These are phyloP conservation scores for Phytophthora foliorum DNA, from an alignment of 352 stramenopile genomes.

Conservation along the genomic window DNA sequence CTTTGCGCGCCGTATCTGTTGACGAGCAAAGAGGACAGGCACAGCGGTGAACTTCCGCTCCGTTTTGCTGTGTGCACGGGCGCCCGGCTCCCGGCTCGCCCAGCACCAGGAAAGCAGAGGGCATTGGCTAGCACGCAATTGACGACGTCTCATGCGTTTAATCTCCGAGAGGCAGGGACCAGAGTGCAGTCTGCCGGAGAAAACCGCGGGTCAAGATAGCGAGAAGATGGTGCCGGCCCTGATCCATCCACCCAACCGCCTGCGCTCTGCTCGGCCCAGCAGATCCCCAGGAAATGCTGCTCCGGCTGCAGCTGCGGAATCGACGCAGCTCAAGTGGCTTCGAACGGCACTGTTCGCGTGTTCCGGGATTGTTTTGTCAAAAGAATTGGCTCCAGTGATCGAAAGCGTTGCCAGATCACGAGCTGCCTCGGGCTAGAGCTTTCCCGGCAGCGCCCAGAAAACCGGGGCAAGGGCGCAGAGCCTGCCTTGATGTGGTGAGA, in stretches of 20 bases:
- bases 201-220: conserved; percentile 23
- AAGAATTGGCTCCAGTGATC: conserved; percentile 32
- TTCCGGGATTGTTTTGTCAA: conserved; percentile 37
- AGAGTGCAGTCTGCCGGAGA: conserved; percentile 28
- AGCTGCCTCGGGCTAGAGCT: conserved; percentile 9
- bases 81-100: conserved; percentile 6
- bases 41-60: conserved; percentile 20
- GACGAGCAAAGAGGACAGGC: conserved; percentile 9
- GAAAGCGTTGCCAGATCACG: conserved; percentile 31
- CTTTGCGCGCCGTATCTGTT: conserved; percentile 19
- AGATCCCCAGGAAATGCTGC: conserved; percentile 18
- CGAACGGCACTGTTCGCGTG: conserved; percentile 24
- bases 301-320: conserved; percentile 37
- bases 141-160: conserved; percentile 24
- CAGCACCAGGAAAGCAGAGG: conserved; percentile 26
- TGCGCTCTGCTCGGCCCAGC: conserved; percentile 20
- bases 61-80: conserved; percentile 11
- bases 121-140: conserved; percentile 28
- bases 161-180: conserved; percentile 23
- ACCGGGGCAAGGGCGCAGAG: conserved; percentile 15
- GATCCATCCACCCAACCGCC: conserved; percentile 18
- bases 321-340: conserved; percentile 29
- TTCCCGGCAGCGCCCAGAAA: conserved; percentile 17
- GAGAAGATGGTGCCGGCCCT: conserved; percentile 30
- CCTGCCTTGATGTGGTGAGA: conserved; percentile 16